phyloP scores from a whole-genome alignment of 23 red algal genomes.

The Gracilaria domingensis region DNA sequence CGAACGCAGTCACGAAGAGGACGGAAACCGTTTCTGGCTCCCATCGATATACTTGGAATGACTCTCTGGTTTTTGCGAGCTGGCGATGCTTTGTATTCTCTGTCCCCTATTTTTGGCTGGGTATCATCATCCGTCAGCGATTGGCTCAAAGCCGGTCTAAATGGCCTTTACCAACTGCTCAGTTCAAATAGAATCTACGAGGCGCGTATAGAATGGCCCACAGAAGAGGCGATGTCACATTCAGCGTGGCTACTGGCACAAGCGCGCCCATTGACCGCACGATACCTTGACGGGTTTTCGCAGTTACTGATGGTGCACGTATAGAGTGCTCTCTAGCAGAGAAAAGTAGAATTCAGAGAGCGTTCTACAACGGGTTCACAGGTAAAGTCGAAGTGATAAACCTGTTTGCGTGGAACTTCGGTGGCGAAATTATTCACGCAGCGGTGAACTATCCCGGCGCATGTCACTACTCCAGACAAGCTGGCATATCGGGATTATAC shows the following conservation, averaged over 20 bases:
- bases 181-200: too few relatives aligned
- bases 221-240: neutral
- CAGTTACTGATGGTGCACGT: slow-evolving; percentile 13
- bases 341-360: slow-evolving; percentile 2
- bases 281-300: slow-evolving; percentile 18
- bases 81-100: too few relatives aligned
- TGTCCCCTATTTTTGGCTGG: too few relatives aligned
- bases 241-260: neutral
- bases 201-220: too few relatives aligned
- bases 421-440: too few relatives aligned
- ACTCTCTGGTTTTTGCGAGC: too few relatives aligned
- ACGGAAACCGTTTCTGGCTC: too few relatives aligned
- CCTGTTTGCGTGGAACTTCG: slow-evolving; percentile 47
- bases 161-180: too few relatives aligned
- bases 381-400: slow-evolving; percentile 31
- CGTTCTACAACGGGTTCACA: slow-evolving; percentile 26
- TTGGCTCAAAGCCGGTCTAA: too few relatives aligned
- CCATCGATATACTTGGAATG: too few relatives aligned
- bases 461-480: slow-evolving; percentile 6
- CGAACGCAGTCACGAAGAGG: too few relatives aligned
- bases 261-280: neutral
- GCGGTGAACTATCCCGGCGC: slow-evolving; percentile 11
- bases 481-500: neutral
- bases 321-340: neutral
- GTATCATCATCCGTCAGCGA: too few relatives aligned